These are phyloP conservation scores for Isatis lusitanica DNA, from an alignment of 441 rosid species.

Conservation along the genomic window DNA sequence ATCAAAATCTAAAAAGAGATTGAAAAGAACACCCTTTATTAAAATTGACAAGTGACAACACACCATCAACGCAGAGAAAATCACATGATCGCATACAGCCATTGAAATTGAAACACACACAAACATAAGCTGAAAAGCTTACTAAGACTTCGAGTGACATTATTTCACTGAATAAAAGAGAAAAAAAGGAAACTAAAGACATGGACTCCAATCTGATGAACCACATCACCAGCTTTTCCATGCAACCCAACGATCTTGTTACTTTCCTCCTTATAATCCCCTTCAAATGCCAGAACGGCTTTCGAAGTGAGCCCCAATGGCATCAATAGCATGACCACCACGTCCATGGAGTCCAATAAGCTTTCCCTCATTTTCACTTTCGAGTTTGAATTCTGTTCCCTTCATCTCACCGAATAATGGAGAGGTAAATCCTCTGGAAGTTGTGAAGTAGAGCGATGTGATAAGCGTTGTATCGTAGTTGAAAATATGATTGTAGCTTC, in stretches of 20 bases:
- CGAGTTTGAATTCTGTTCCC: too few relatives aligned
- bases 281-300: too few relatives aligned
- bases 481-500: conserved; percentile 17
- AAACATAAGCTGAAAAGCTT: neutral
- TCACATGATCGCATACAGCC: neutral
- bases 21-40: neutral
- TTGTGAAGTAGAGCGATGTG: neutral
- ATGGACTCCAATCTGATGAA: conserved; percentile 22
- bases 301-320: too few relatives aligned
- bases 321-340: too few relatives aligned
- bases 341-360: too few relatives aligned
- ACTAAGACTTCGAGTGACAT: neutral
- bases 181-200: neutral
- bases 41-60: neutral
- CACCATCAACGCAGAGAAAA: neutral
- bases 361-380: too few relatives aligned
- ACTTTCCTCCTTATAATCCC: neutral
- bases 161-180: neutral
- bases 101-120: neutral
- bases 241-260: conserved; percentile 17
- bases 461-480: neutral
- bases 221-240: conserved; percentile 2
- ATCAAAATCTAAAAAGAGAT: too few relatives aligned
- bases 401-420: too few relatives aligned
- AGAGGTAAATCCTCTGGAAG: too few relatives aligned